Conservation (phyloP, 805 yeast species). For the Lipomyces japonicus region DNA sequence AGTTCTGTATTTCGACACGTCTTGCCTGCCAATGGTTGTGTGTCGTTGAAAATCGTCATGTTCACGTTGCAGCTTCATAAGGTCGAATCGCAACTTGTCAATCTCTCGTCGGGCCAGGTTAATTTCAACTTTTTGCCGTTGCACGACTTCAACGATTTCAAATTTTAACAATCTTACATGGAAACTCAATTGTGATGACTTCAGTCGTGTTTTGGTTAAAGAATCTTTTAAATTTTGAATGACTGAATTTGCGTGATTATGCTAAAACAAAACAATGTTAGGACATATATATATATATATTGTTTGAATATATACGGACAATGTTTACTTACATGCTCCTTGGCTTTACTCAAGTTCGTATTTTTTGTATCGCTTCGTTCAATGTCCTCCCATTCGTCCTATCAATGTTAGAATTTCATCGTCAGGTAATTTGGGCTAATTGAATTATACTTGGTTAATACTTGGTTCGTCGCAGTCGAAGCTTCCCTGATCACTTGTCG, state of each 20-base stretch:
- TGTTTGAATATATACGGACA: not conserved
- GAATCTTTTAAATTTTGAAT: conserved; percentile 13
- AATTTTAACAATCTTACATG: conserved; percentile 44
- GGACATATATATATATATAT: not conserved
- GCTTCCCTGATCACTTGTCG: too few relatives aligned
- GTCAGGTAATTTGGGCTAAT: too few relatives aligned
- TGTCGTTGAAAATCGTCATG: conserved; percentile 37
- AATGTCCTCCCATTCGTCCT: conserved; percentile 25
- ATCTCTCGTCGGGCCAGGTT: conserved; percentile 46
- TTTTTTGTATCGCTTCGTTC: conserved; percentile 13
- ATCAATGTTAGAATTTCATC: too few relatives aligned
- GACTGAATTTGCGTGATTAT: conserved; percentile 18
- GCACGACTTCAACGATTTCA: conserved; percentile 45
- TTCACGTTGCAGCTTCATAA: conserved; percentile 8
- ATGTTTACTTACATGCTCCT: conserved; percentile 9
- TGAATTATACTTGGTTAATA: too few relatives aligned
- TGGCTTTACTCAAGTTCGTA: conserved; percentile 15
- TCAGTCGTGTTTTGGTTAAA: conserved; percentile 6
- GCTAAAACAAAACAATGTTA: conserved; percentile 1
- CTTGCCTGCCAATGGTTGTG: conserved; percentile 37
- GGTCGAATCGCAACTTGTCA: conserved; percentile 43
- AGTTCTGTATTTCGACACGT: conserved; percentile 39
- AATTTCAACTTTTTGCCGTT: conserved; percentile 48
- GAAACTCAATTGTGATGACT: conserved; percentile 30
- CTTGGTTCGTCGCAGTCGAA: too few relatives aligned